Base-by-base conservation (phyloP, 73 alveolate species). In the Stentor coeruleus region DNA sequence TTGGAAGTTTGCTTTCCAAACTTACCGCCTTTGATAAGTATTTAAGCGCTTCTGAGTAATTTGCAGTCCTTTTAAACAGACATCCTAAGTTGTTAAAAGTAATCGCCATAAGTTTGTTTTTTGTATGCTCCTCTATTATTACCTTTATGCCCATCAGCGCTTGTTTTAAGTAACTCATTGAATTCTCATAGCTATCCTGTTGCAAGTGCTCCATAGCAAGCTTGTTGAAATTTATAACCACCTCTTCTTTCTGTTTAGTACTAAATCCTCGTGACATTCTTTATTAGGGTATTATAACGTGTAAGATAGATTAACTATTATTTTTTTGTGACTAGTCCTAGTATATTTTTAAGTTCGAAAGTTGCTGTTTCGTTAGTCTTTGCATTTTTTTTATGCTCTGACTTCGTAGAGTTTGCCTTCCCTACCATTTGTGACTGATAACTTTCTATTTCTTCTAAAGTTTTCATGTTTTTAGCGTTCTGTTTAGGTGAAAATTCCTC, bases 121-220 rank as follows among this genome's bases (percentile, higher is more conserved):
- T 66, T 0, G 36, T 37, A 28, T 28, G 14, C n/a, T 20, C 41
- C n/a, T 66, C 79, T 66, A 11, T 66, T 66, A 66, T 20, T 1
- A 40, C n/a, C 37, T 66, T 66, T 20, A 66, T 66, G 39, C 79
- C 37, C 41, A 31, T 20, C n/a, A 66, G 37, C 0, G 79, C 79
- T 66, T 66, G 79, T 2, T 66, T 66, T 66, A 66, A 66, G 33
- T 66, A 66, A 2, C 15, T 26, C 79, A 66, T 66, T 66, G 79
- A 0, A 0, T 20, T 14, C 40, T 66, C 79, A 2, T 26, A 66
- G 36, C 33, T 31, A 20, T 31, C 79, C 37, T 66, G 40, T 66
- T 31, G n/a, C 2, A 66, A 40, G 15, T 66, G 37, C 11, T 66
- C 79, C 79, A 66, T 66, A 0, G 79, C 79, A 26, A 66, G n/a